Base-by-base conservation (phyloP, 192 early-diverging fungal species). In the Backusella circina region DNA sequence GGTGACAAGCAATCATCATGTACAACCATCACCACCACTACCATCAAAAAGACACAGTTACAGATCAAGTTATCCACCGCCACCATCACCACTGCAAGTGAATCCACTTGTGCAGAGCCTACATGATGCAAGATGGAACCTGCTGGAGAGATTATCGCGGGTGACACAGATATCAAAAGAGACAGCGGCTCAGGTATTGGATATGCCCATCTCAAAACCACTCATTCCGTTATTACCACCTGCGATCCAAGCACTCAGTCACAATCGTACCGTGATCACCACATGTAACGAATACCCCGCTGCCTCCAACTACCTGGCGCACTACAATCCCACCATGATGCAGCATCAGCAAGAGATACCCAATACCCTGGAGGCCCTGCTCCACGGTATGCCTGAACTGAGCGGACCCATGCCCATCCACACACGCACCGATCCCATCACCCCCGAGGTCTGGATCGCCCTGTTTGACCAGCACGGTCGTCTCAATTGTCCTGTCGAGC, bases 91-190 rank as follows among this genome's bases (percentile, higher is more conserved):
- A n/a, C n/a, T n/a, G n/a, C n/a, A n/a, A n/a, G n/a, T n/a, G n/a
- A n/a, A 75, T 5, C 74, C 70, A 23, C 12, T 72, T 21, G 26
- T 72, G 0, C 23, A 76, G 2, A 30, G 57, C n/a, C 12, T 80
- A 2, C 26, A 67, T 72, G 88, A 90, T 70, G 82, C 89, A 54
- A 78, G 85, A n/a, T 94, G 92, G 92, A 88, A 84, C 33, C 85
- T 94, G 41, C 79, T 94, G 38, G 93, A 94, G 76, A 76, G 86
- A 31, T 88, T 94, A 57, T 92, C 93, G 0, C 89, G 88, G 10
- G 89, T 94, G 9, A 91, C 93, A 7, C 82, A 88, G 18, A 84
- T 88, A 31, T 88, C 91, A 32, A 82, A 88, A 30, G 90, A 92
- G 61, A 85, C 93, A 0, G 90, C 92, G 0, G 72, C 79, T 21